phyloP scores from a whole-genome alignment of 2,329 filamentous ascomycete species.

The Colletotrichum agaves region DNA sequence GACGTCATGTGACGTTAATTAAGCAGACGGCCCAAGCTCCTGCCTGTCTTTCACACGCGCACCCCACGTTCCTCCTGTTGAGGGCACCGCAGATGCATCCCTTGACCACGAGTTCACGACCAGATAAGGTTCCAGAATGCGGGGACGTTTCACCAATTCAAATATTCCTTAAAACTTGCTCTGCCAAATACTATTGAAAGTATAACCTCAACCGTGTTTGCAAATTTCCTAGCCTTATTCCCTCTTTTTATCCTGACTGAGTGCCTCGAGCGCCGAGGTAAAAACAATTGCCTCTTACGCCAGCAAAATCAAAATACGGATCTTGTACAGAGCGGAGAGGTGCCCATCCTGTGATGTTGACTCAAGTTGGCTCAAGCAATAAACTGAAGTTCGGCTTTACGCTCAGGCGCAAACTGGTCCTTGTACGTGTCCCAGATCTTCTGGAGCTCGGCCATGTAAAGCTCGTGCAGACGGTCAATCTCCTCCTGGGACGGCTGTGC shows the following conservation, averaged over 20 bases:
- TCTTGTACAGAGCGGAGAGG: not conserved
- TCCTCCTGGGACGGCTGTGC: conserved; percentile 77
- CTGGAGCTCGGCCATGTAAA: conserved; percentile 81
- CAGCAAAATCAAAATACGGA: not conserved
- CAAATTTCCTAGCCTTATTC: not conserved
- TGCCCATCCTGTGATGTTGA: not conserved
- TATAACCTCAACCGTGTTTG: not conserved
- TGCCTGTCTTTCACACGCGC: not conserved
- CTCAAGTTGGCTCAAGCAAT: conserved; percentile 56
- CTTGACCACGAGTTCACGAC: not conserved
- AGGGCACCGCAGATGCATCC: not conserved
- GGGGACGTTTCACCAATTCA: not conserved
- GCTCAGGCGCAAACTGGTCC: conserved; percentile 74
- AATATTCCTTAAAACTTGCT: not conserved
- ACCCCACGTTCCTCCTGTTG: not conserved
- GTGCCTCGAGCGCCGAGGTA: conserved; percentile 5
- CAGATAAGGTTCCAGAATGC: not conserved
- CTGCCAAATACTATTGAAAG: not conserved
- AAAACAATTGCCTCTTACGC: not conserved
- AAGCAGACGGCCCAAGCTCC: not conserved
- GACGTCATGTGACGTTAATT: conserved; percentile 32
- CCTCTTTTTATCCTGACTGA: not conserved
- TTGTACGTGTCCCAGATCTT: conserved; percentile 82
- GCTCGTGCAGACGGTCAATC: conserved; percentile 81
- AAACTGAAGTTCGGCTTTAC: conserved; percentile 75